A percentile compares a stretch with the other conserved stretches of the same genome.
Conservation (phyloP, 331 rosid genomes). For the Malus hybrid region DNA sequence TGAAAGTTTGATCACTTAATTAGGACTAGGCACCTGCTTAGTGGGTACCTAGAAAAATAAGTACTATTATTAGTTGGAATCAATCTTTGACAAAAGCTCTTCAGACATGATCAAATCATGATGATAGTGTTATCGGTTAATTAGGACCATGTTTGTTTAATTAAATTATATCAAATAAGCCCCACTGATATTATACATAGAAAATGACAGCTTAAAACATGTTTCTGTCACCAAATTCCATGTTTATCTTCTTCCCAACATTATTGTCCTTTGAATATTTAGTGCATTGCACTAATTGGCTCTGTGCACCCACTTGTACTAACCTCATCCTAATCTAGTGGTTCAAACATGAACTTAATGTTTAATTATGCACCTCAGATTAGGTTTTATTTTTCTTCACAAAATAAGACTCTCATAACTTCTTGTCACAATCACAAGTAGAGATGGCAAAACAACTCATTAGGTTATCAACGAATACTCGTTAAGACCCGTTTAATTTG, state of each 20-base stretch:
- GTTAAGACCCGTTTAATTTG: no score
- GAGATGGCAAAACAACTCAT: no score
- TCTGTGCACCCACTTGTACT: constrained; percentile 23
- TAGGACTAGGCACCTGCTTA: neutral
- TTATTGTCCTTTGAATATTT: constrained; percentile 6
- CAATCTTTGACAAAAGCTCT: constrained; percentile 17
- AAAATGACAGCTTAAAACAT: constrained; percentile 19
- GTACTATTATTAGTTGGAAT: constrained; percentile 10
- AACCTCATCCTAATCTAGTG: constrained; percentile 1
- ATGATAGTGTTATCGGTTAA: constrained; percentile 1
- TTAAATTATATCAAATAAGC: constrained; percentile 1
- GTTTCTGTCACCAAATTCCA: constrained; percentile 58
- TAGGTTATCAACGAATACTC: no score
- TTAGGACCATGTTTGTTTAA: constrained; percentile 11
- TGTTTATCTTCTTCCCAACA: constrained; percentile 35
- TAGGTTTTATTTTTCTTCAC: no score
- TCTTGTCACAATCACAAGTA: no score
- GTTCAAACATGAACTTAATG: neutral
- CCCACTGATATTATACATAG: constrained; percentile 20
- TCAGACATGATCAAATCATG: constrained; percentile 20
- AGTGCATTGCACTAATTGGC: constrained; percentile 16
- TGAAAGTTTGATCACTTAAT: constrained; percentile 18
- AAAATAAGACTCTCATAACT: no score
- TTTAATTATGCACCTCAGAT: neutral
- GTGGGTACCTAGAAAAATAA: constrained; percentile 6